phyloP scores from a whole-genome alignment of 805 yeast genomes.

The Barnettozyma pratensis region DNA sequence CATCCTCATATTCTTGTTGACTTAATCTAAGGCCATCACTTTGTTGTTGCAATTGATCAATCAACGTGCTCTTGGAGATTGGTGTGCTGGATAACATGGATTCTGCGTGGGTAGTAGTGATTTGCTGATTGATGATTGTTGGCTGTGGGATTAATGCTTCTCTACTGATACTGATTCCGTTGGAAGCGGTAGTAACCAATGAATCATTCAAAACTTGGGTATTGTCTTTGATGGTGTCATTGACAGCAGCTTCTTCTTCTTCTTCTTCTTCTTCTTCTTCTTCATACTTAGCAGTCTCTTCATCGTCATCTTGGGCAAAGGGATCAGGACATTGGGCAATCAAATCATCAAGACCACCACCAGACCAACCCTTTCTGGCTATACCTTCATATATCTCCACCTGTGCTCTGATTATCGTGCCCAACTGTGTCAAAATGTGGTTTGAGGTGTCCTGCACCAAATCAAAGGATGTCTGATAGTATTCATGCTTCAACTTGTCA shows the following conservation, averaged over 20 bases:
- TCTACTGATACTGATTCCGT: conserved; percentile 13
- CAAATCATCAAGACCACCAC: conserved; percentile 77
- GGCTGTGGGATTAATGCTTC: conserved; percentile 4
- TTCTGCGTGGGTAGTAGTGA: conserved; percentile 10
- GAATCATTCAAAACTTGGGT: background rate
- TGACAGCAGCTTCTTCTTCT: conserved; percentile 1
- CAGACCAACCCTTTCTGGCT: conserved; percentile 82
- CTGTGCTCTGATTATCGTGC: conserved; percentile 70
- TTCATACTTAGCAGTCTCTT: conserved; percentile 4
- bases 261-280: background rate
- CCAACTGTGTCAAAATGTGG: conserved; percentile 47
- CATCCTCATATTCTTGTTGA: no score
- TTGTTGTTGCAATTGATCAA: conserved; percentile 4
- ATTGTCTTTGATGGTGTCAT: background rate
- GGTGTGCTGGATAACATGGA: conserved; percentile 19
- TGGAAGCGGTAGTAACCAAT: conserved; percentile 1
- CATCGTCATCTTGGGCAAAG: conserved; percentile 30
- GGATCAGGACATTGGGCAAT: conserved; percentile 64
- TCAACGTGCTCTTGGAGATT: conserved; percentile 3
- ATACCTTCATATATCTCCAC: conserved; percentile 76
- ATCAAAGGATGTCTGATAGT: conserved; percentile 58
- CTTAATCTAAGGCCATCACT: background rate
- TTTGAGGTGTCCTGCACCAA: conserved; percentile 60
- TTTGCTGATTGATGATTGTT: conserved; percentile 15
- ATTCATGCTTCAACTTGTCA: conserved; percentile 69